Evolutionary conservation across 2,329 filamentous ascomycete species (phyloP).

Genomic region (Botrytis hyacinthi): DNA sequence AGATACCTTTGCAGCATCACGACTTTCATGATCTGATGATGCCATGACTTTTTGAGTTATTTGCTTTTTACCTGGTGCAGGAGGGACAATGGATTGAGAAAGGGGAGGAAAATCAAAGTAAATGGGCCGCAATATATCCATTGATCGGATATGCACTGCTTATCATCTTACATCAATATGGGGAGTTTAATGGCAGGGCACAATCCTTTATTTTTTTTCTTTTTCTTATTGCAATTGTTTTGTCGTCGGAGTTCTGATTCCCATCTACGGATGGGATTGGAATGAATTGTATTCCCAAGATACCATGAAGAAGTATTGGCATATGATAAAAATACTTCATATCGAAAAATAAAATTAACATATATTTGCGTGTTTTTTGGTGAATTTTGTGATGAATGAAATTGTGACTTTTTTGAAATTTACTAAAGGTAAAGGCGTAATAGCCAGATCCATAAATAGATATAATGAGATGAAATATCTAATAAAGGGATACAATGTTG

Average conservation of each 20-base stretch:
- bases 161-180: constrained; percentile 16
- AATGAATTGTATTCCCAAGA: constrained; percentile 16
- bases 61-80: background rate
- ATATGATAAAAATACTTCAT: constrained; percentile 17
- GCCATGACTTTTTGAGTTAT: constrained; percentile 10
- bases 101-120: constrained; percentile 9
- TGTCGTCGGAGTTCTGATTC: constrained; percentile 4
- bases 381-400: background rate
- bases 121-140: background rate
- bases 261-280: background rate
- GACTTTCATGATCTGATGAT: constrained; percentile 23
- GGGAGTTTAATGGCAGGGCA: constrained; percentile 22
- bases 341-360: constrained; percentile 7
- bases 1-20: constrained; percentile 16
- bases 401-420: background rate
- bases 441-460: background rate
- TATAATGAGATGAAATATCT: background rate
- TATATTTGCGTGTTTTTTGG: background rate
- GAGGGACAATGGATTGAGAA: background rate
- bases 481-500: background rate
- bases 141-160: constrained; percentile 10
- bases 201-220: constrained; percentile 7
- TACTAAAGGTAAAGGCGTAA: background rate
- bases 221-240: constrained; percentile 10
- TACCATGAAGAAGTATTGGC: constrained; percentile 18